Base-by-base conservation (phyloP, 495 filamentous ascomycete genomes). In the Glonium stellatum region DNA sequence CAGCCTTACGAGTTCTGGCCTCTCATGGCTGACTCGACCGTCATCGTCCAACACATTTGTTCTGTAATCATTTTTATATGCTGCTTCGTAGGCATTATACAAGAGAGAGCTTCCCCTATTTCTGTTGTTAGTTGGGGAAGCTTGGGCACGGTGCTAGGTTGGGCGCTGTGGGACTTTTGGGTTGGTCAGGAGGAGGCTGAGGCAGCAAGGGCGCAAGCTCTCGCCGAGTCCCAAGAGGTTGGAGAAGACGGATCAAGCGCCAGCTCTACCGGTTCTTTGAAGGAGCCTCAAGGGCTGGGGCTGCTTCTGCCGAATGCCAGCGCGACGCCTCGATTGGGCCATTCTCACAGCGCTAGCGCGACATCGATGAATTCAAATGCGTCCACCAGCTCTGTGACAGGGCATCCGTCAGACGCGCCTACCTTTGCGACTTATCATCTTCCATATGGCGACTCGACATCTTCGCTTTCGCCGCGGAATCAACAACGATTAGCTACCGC, bases 1-100 rank as follows among this genome's bases (percentile, higher is more conserved):
- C 86, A 91, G 46, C 92, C 93, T 0, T 98, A 98, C 69, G 90
- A 97, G 69, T 98, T 98, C 76, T 98, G 95, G 91, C 89, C 91
- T 1, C 79, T 98, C 5, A 89, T 97, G 39, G 87, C 90, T 59
- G 93, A 97, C 69, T 92, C 89, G 12, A 98, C 93, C 5, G 90
- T 97, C 54, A 96, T 98, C 62, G 87, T 97, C 12, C 93, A 98
- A 69, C 93, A 98, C 73, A 86, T 97, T 2, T 93, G 88, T 70
- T 92, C 89, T 6, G 92, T 97, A 57, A 85, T 84, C 54, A 92
- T 98, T 50, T 98, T 98, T 61, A 81, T 95, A 55, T 93, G 91
- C 62, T 95, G 88, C 72, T 98, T 98, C 67, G 84, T 89, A 18
- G 90, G 85, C 22, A 98, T 97, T 62, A 87, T 87, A 65, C 86